Base-by-base conservation (phyloP, 768 basidiomycete genomes). In the Kondoa subrosea region DNA sequence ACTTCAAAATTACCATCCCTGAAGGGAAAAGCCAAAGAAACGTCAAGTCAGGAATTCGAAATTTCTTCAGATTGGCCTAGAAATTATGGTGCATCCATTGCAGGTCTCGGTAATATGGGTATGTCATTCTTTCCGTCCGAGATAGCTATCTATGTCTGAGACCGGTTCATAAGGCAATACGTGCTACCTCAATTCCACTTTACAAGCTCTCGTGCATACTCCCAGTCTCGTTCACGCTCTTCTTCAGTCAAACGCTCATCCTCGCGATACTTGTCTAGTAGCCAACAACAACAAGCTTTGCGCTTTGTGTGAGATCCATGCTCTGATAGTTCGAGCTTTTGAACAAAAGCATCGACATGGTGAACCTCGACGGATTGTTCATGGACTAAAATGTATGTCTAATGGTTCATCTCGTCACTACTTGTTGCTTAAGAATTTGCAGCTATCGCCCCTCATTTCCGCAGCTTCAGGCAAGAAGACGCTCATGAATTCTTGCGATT, bases 401-500 rank as follows among this genome's bases (percentile, higher is more conserved):
- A 62, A 26, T 29, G 57, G 30, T 57, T 34, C 17, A 25, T 65
- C 4, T 50, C n/a, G n/a, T n/a, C n/a, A n/a, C n/a, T n/a, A n/a
- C n/a, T n/a, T n/a, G n/a, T n/a, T n/a, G n/a, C n/a, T n/a, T n/a
- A n/a, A n/a, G n/a, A n/a, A n/a, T n/a, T n/a, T n/a, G n/a, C 40
- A 68, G 56, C 14, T 17, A 33, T 61, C 58, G 31, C 64, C 1
- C 56, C 17, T 2, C 57, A 26, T 57, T 60, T 62, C 34, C 84
- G 86, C 56, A 83, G 79, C 77, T 91, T 89, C n/a, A 80, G 90
- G 72, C 95, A 99, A 76, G 95, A 99, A 75, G 95, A 99, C 76
- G 85, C 95, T 8, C 95, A 99, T 75, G 95, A 99, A 77, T 97
- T 97, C 75, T 84, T 99, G 62, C 85, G 95, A 33, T 95, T 92